Conservation (phyloP, 2,329 filamentous ascomycete species). For the Venturia aucupariae region DNA sequence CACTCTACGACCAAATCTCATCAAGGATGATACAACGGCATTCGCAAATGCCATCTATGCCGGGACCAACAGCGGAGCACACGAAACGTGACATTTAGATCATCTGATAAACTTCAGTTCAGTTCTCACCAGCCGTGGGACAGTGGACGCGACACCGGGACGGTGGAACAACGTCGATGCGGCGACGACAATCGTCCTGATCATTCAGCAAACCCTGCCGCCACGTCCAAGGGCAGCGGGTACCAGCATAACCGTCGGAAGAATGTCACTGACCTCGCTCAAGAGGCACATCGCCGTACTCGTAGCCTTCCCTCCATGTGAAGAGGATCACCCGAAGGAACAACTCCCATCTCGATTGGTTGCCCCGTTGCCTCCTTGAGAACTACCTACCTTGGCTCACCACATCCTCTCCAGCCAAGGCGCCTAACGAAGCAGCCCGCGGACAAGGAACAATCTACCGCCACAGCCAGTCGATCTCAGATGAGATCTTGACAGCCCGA, state of each 20-base stretch:
- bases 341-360: background rate
- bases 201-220: constrained; percentile 1
- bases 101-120: constrained; percentile 4
- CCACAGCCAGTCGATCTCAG: constrained; percentile 4
- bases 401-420: background rate
- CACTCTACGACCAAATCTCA: no score
- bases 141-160: background rate
- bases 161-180: background rate
- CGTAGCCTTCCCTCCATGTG: background rate
- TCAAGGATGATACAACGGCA: background rate
- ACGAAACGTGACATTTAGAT: background rate
- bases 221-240: constrained; percentile 3
- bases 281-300: background rate
- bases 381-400: no score
- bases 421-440: background rate
- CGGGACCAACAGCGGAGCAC: background rate
- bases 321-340: background rate
- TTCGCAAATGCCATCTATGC: background rate
- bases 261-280: background rate
- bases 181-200: background rate
- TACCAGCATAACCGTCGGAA: background rate
- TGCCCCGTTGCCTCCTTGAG: constrained; percentile 10
- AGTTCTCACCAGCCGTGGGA: background rate
- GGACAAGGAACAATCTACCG: background rate
- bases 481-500: constrained; percentile 11